phyloP scores from a whole-genome alignment of 768 basidiomycete species.

The Tricholoma furcatifolium region DNA sequence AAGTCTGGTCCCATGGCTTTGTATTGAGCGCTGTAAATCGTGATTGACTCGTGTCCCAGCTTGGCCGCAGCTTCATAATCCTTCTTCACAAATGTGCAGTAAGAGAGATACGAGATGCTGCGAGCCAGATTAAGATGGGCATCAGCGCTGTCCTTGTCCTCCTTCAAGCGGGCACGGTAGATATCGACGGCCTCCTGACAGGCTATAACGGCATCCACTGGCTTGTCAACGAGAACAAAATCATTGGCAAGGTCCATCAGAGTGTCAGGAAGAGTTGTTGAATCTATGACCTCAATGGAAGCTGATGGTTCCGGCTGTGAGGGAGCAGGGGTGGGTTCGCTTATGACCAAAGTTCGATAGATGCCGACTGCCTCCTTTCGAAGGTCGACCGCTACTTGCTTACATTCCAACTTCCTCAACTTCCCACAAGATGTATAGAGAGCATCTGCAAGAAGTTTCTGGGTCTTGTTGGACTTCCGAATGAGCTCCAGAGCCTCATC shows the following conservation, averaged over 20 bases:
- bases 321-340: background rate
- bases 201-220: slow-evolving; percentile 6
- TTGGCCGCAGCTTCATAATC: slow-evolving; percentile 3
- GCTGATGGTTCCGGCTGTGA: background rate
- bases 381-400: slow-evolving; percentile 7
- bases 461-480: slow-evolving; percentile 5
- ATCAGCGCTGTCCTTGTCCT: background rate
- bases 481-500: slow-evolving; percentile 10
- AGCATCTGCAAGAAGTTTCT: slow-evolving; percentile 12
- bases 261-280: slow-evolving; percentile 2
- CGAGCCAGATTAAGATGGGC: background rate
- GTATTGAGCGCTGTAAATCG: slow-evolving; percentile 5
- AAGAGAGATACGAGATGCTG: slow-evolving; percentile 7
- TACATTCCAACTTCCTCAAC: slow-evolving; percentile 1
- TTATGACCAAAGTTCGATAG: slow-evolving; percentile 7
- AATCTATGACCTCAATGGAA: background rate
- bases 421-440: slow-evolving; percentile 7
- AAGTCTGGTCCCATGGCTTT: background rate
- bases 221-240: slow-evolving; percentile 1
- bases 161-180: slow-evolving; percentile 4
- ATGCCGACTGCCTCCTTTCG: slow-evolving; percentile 12
- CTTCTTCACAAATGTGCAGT: slow-evolving; percentile 2
- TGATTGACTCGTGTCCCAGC: slow-evolving; percentile 3
- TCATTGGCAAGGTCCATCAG: slow-evolving; percentile 10
- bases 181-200: slow-evolving; percentile 13